phyloP scores from a whole-genome alignment of 208 protist species.

The Acanthamoeba royreba region DNA sequence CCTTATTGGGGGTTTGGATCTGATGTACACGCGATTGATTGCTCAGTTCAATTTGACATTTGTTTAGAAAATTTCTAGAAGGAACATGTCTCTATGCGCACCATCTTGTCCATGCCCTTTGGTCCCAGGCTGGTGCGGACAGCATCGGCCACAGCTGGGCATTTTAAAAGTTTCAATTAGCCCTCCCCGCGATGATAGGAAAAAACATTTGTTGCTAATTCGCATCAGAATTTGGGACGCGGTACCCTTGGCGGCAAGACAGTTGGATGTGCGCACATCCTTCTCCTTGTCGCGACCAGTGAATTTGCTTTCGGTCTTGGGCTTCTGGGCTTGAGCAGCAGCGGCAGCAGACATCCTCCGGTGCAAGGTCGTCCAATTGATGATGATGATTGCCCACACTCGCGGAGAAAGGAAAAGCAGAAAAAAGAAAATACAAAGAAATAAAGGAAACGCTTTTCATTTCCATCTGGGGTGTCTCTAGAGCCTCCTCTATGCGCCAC shows the following conservation, averaged over 20 bases:
- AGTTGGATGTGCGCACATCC: constrained; percentile 92
- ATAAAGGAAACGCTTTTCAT: background rate
- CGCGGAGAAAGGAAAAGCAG: background rate
- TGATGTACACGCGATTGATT: background rate
- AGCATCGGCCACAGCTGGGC: constrained; percentile 92
- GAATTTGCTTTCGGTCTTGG: constrained; percentile 34
- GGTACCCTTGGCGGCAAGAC: constrained; percentile 87
- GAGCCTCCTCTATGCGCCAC: too few species aligned
- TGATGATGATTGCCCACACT: background rate
- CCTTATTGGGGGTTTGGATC: constrained; percentile 83
- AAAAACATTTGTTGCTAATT: too few species aligned
- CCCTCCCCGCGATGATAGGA: too few species aligned
- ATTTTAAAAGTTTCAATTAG: background rate
- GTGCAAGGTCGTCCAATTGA: background rate
- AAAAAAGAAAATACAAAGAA: background rate
- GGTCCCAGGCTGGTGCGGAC: constrained; percentile 98
- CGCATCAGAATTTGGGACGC: background rate
- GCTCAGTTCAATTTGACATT: background rate
- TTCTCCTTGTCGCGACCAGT: constrained; percentile 83
- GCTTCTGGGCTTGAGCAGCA: constrained; percentile 22
- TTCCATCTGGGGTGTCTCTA: too few species aligned
- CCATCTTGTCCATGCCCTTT: constrained; percentile 98
- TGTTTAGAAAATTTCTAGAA: background rate
- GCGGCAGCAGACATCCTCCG: background rate
- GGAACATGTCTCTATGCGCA: constrained; percentile 56